Evolutionary conservation across 176 grass and related monocot species (phyloP), one percentile per base, ranked within the genome.

Genomic region (Luzula sylvatica): DNA sequence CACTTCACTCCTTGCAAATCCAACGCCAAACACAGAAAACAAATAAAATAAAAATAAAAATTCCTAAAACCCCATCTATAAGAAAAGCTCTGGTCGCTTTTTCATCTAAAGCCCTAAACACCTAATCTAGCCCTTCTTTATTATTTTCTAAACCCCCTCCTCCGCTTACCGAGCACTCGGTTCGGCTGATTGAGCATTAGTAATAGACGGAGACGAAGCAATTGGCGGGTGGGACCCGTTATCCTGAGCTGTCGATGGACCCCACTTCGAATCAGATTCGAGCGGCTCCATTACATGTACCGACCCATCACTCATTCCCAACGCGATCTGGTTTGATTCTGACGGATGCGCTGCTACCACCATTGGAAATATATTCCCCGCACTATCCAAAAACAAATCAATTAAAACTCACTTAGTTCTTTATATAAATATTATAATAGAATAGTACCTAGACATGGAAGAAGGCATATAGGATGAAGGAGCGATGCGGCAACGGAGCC

Each of bases 241-340:
- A 59, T 99, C 93, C 65, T 87, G 86, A 51, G 82, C 64, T 0
- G 82, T 81, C 0, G 72, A 52, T 1, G 32, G 63, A 27, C 93
- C 93, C 93, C 93, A 99, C 70, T 87, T 92, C n/a, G 72, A 75
- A 20, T 99, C 86, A 0, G 65, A 26, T 1, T 87, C 93, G 24
- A 87, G 76, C 0, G 93, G 93, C 74, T 98, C 92, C 25, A 98
- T 70, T 45, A 98, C 92, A 71, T 87, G 75, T 19, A 98, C 92
- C 15, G 79, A 67, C 7, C 92, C 92, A 7, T 98, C 92, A 0
- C 72, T 90, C 92, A 98, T 98, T 61, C 92, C 92, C 0, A 99
- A 65, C 11, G 93, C 93, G 12, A 99, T 87, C 72, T 99, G 93
- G 75, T 99, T 90, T 29, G 86, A 52, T 49, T 99, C 93, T 56